Conservation (phyloP, 2,329 filamentous ascomycete species). For the Alternaria ethzedia region DNA sequence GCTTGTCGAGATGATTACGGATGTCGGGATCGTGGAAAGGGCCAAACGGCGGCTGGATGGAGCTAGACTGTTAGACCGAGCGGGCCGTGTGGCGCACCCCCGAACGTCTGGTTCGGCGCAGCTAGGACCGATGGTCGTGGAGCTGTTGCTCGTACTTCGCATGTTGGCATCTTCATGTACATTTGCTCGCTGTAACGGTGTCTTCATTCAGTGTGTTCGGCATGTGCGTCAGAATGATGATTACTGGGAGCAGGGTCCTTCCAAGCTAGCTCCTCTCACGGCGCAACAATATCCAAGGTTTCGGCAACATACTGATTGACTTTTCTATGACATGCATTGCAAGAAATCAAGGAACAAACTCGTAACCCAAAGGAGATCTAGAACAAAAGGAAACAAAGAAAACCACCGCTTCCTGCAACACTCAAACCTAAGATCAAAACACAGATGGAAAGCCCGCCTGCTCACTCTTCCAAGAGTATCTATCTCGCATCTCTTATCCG, state of each 20-base stretch:
- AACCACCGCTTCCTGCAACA: background rate
- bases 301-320: background rate
- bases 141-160: background rate
- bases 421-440: background rate
- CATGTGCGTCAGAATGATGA: background rate
- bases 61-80: slow-evolving; percentile 1
- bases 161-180: background rate
- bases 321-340: background rate
- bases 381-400: background rate
- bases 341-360: background rate
- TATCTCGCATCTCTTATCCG: background rate
- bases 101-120: slow-evolving; percentile 10
- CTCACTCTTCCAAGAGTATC: background rate
- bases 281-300: background rate
- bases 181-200: background rate
- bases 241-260: background rate
- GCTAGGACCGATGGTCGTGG: background rate
- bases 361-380: background rate
- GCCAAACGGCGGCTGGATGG: background rate
- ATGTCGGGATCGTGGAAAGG: slow-evolving; percentile 5
- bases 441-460: background rate
- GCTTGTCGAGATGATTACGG: slow-evolving; percentile 10
- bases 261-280: background rate
- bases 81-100: slow-evolving; percentile 10
- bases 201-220: background rate